Base-by-base conservation (phyloP, 768 basidiomycete genomes). In the Auricularia heimuer region DNA sequence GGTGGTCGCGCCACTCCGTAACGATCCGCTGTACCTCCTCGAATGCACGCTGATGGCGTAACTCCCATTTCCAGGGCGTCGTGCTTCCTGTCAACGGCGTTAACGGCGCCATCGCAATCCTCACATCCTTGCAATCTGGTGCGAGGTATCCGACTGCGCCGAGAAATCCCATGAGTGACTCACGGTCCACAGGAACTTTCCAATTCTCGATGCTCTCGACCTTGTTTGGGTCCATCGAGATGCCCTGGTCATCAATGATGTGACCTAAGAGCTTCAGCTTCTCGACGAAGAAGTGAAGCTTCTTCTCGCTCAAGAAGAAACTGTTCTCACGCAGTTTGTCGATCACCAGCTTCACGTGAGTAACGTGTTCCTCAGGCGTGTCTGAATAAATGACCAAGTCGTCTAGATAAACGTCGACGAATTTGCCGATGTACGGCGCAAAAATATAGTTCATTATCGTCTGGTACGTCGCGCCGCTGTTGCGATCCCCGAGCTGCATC, bases 211-310 rank as follows among this genome's bases (percentile, higher is more conserved):
- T 70, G 0, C 67, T 63, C 36, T 80, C 76, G 0, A 83, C 78
- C 54, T 82, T 83, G 21, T 76, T 68, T 0, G 78, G 78, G 44
- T 82, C 79, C 78, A 81, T 81, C 0, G 62, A 61, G 24, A 83
- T 79, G 0, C 80, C 79, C 0, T 74, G n/a, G 18, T 76, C 71
- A 24, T 75, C 72, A 1, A 83, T 65, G 0, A 80, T 66, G 0
- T 71, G 71, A 0, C 79, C 79, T 0, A 81, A 65, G 2, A 78
- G 62, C 33, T 77, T 74, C n/a, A 78, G 37, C 39, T 72, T 70
- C 0, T 63, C 6, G 0, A 65, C 66, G 0, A 81, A 65, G 44
- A 80, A 76, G 0, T 72, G 65, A 0, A 79, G 70, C 65, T 82
- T 81, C 0, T 67, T 44, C 2, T 67, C 60, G 42, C 74, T 77